Base-by-base conservation (phyloP, 495 filamentous ascomycete species). In the Neurospora sp. region DNA sequence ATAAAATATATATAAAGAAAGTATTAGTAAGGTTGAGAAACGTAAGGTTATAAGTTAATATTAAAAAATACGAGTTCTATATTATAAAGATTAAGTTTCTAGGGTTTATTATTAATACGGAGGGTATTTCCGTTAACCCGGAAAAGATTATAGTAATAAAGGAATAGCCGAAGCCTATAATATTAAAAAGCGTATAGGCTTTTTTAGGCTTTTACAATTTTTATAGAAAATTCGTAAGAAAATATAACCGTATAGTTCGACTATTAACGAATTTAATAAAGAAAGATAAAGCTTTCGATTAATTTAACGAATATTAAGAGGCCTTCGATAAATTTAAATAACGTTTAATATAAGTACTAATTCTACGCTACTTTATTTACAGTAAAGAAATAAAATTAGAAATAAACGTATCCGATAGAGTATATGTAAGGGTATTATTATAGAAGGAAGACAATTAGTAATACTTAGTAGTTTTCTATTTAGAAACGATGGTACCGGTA, bases 191-290 rank as follows among this genome's bases (percentile, higher is more conserved):
- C 16, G 46, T 73, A 14, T 42, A 70, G 35, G 62, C 62, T 41
- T 73, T 73, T 40, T 69, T 74, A 54, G 39, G 54, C 5, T 74
- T 71, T 23, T 74, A 54, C 31, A 74, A 74, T 40, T 74, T 74
- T 27, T 74, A 74, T 31, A 2, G n/a, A 4, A 70, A 44, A n/a
- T 76, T 74, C 72, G 27, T 71, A 18, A 35, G n/a, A 41, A 46
- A 71, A 7, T 76, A 74, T 69, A 71, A n/a, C n/a, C n/a, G n/a
- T n/a, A n/a, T n/a, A n/a, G n/a, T n/a, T n/a, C n/a, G n/a, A n/a
- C n/a, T n/a, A n/a, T n/a, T n/a, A n/a, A 37, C 10, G 1, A 27
- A 70, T 14, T 49, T 75, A 70, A 70, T 38, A 11, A 71, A 69
- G 69, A 72, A 75, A 18, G 72, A 16, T 23, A 20, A 72, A 18